Percentiles rank a stretch among this genome's conserved stretches.
These are phyloP conservation scores for Suillus occidentalis DNA, from an alignment of 768 basidiomycete species.

Conservation along the genomic window DNA sequence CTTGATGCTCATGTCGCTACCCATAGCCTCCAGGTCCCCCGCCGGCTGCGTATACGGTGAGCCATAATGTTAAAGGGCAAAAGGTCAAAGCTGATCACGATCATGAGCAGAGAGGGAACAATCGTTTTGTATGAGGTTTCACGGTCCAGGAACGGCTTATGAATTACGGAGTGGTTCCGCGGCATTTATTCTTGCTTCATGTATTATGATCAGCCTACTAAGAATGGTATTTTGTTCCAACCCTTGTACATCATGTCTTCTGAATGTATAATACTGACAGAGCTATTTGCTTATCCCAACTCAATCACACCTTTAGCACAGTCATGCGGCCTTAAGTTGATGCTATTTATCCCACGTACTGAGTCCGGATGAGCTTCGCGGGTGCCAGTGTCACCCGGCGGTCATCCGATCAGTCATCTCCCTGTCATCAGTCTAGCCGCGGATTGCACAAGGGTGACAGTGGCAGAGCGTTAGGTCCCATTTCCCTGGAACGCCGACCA, in stretches of 20 bases:
- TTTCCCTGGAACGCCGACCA: not conserved
- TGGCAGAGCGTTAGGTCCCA: not conserved
- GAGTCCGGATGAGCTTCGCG: not conserved
- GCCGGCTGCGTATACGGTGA: conserved; percentile 7
- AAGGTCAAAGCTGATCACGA: not conserved
- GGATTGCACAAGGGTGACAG: not conserved
- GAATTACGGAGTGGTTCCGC: not conserved
- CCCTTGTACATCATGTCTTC: not conserved
- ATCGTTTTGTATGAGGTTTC: conserved; percentile 3
- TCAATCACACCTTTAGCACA: not conserved
- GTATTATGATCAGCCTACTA: not conserved
- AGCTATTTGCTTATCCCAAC: not conserved
- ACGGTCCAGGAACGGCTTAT: not conserved
- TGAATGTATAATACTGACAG: not conserved
- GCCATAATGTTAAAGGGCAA: not conserved
- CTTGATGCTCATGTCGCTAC: conserved; percentile 4
- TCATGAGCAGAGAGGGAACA: not conserved
- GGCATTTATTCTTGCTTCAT: not conserved
- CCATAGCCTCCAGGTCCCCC: conserved; percentile 6
- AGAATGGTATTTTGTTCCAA: not conserved
- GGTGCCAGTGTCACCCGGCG: not conserved
- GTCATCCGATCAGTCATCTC: not conserved
- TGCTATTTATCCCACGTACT: not conserved
- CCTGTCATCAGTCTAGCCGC: not conserved
- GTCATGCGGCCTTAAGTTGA: not conserved